Evolutionary conservation across 139 green algal genomes (phyloP).

Genomic region (Coccomyxa sp.): DNA sequence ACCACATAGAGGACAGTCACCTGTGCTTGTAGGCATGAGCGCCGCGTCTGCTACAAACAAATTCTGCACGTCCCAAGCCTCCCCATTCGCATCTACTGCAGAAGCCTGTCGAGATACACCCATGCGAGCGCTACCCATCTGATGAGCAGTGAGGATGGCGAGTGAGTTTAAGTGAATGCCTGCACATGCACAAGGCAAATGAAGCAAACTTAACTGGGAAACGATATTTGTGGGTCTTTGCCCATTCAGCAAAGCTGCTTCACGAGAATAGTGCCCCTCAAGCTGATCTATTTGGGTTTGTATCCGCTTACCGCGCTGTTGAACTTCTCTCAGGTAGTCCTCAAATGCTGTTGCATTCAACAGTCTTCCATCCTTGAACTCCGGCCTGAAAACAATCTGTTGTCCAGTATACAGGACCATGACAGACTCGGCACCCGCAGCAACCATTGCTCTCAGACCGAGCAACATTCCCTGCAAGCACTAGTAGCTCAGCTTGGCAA

Average conservation of each 20-base stretch:
- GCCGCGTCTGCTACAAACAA: conserved; percentile 60
- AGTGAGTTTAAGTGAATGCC: conserved; percentile 18
- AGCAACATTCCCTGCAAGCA: conserved; percentile 29
- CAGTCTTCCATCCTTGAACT: not conserved
- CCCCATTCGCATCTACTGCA: conserved; percentile 41
- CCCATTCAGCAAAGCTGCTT: not conserved
- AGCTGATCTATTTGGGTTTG: not conserved
- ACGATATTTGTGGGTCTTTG: not conserved
- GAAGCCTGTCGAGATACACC: conserved; percentile 33
- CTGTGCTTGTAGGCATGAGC: conserved; percentile 48
- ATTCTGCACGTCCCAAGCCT: conserved; percentile 60
- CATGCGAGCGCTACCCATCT: conserved; percentile 69
- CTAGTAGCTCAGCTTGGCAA: not conserved
- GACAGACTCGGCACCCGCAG: conserved; percentile 43
- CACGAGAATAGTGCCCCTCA: no score
- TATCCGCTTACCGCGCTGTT: not conserved
- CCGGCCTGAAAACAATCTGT: not conserved
- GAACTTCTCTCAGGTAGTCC: not conserved
- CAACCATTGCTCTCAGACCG: conserved; percentile 33
- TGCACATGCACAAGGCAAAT: not conserved
- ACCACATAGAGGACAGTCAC: not conserved
- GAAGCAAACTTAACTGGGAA: not conserved
- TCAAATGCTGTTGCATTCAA: not conserved
- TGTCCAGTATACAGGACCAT: not conserved
- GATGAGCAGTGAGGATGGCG: conserved; percentile 49